Evolutionary conservation across 345 rosid species (phyloP), one percentile per base, ranked within the genome.

Genomic region (Gossypium stocksii): DNA sequence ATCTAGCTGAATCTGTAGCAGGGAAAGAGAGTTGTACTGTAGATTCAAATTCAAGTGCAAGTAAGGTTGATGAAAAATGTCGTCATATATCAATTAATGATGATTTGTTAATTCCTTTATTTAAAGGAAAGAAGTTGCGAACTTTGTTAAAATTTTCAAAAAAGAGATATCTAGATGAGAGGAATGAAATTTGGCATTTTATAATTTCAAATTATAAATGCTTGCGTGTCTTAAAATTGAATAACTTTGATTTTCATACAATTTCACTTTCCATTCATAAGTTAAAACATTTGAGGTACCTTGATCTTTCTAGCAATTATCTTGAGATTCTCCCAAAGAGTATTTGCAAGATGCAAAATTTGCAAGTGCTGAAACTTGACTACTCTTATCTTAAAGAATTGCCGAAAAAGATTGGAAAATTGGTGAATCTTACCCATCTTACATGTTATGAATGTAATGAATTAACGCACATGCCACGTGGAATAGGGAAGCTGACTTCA

Each of bases 401-500:
- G 17, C 63, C 63, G 4, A 4, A 25, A 17, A 59, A 59, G 14
- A 23, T 23, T 23, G 63, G 12, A 12, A 59, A 59, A 23, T 11
- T 59, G 63, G 63, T 59, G 63, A 59, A 59, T 23, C 63, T 59
- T 9, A 59, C 38, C 17, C 63, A 59, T 1, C 17, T 59, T 25
- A 2, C 7, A 7, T 59, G 15, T 11, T 7, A 1, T 0, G 7
- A 0, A 0, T 23, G 63, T 58, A 1, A 0, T 2, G 2, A 38
- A 2, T 59, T 59, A 13, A 59, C 38, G 11, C 38, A 23, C 13
- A 59, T 25, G 63, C 41, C 63, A 12, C 17, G 38, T 13, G 63
- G 63, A 59, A 23, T 59, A 23, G 63, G 63, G 38, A 59, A 59
- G 17, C 14, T 59, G 63, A 59, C 63, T 23, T 23, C n/a, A 0